These are phyloP conservation scores for Posidonia australis DNA, from an alignment of 106 monocot genomes.

Conservation along the genomic window DNA sequence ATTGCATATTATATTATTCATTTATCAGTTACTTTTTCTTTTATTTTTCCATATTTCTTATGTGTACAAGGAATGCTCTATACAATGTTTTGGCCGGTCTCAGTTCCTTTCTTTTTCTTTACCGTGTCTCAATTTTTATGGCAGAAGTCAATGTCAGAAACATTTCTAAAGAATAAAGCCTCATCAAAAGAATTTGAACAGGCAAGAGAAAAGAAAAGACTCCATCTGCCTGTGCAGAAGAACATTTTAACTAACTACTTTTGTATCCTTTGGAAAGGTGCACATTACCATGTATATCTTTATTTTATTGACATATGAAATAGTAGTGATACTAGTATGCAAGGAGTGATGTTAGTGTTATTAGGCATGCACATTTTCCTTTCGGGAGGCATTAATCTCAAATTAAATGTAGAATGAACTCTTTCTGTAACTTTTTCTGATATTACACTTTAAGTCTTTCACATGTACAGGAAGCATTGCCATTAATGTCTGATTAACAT, in stretches of 20 bases:
- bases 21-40: background rate
- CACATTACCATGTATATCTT: background rate
- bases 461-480: background rate
- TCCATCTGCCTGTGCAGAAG: conserved; percentile 83
- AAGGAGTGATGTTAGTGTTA: too few relatives aligned
- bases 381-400: too few relatives aligned
- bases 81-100: too few relatives aligned
- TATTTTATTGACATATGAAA: background rate
- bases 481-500: background rate
- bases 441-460: too few relatives aligned
- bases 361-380: too few relatives aligned
- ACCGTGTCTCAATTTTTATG: background rate
- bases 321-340: background rate
- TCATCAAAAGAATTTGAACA: conserved; percentile 23
- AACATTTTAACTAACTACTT: conserved; percentile 95
- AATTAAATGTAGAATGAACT: too few relatives aligned
- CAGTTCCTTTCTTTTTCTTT: background rate
- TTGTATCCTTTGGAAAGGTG: conserved; percentile 63
- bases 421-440: too few relatives aligned
- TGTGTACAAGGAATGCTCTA: background rate
- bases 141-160: background rate
- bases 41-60: background rate
- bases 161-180: conserved; percentile 3
- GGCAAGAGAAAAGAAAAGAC: conserved; percentile 39
- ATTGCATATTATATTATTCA: background rate